These are phyloP conservation scores for Vitis labrusca DNA, from an alignment of 164 flowering plant genomes.

Conservation along the genomic window DNA sequence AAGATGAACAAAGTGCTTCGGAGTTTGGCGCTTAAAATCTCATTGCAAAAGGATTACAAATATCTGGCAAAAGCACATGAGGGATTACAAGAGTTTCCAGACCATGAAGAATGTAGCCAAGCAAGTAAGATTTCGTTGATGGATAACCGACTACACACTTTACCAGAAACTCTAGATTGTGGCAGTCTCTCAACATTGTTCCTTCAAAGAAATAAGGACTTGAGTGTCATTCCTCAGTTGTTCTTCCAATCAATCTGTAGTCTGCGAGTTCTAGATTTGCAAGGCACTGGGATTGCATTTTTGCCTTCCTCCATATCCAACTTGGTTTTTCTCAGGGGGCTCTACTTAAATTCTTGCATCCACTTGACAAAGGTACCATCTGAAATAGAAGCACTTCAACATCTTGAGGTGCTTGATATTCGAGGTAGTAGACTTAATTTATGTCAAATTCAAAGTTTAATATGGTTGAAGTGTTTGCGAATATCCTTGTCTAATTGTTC, in stretches of 20 bases:
- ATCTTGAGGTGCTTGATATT: slow-evolving; percentile 11
- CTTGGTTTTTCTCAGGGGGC: slow-evolving; percentile 18
- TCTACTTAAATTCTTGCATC: slow-evolving; percentile 19
- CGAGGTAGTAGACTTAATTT: slow-evolving; percentile 1
- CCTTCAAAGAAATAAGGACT: slow-evolving; percentile 10
- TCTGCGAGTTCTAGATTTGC: slow-evolving; percentile 26
- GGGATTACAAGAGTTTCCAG: neutral
- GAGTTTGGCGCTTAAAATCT: slow-evolving; percentile 15
- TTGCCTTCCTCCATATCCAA: slow-evolving; percentile 22
- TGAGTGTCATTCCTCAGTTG: slow-evolving; percentile 10
- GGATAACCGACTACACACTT: slow-evolving; percentile 2
- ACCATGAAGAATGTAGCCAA: slow-evolving; percentile 12
- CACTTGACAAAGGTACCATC: neutral
- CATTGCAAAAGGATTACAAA: neutral
- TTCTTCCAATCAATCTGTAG: slow-evolving; percentile 21
- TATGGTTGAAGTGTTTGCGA: slow-evolving; percentile 10
- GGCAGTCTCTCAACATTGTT: slow-evolving; percentile 18
- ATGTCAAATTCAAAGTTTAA: neutral
- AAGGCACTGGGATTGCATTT: slow-evolving; percentile 10
- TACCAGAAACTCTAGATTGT: slow-evolving; percentile 21
- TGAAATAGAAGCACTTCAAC: neutral
- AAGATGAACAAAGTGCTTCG: slow-evolving; percentile 23
- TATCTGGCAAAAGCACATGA: slow-evolving; percentile 13
- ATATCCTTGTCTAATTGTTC: neutral
- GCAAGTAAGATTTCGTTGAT: slow-evolving; percentile 20